A percentile compares a stretch with the other conserved stretches of the same genome.
These are phyloP conservation scores for Dactylellina parvicollis DNA, from an alignment of 2,329 filamentous ascomycete genomes.

Conservation along the genomic window DNA sequence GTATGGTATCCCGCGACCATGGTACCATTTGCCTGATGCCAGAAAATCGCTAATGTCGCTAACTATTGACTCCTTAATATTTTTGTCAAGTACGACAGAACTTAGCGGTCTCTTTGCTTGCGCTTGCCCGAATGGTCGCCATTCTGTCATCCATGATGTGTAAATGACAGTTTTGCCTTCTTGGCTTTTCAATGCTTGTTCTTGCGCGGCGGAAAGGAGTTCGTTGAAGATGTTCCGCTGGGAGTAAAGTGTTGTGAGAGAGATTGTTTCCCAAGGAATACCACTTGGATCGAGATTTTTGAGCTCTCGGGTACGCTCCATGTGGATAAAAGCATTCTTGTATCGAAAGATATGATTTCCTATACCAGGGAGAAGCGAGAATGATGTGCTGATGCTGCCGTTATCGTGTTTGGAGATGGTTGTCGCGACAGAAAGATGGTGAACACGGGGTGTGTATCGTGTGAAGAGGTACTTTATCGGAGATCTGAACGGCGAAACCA, in stretches of 20 bases:
- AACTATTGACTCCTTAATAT: conserved; percentile 82
- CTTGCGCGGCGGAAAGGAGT: conserved; percentile 86
- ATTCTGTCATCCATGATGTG: conserved; percentile 82
- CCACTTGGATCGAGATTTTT: conserved; percentile 83
- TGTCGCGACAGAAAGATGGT: conserved; percentile 73
- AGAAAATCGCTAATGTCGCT: conserved; percentile 85
- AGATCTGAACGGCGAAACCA: conserved; percentile 66
- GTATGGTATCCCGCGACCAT: conserved; percentile 93
- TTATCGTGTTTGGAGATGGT: conserved; percentile 71
- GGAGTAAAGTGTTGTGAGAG: conserved; percentile 88
- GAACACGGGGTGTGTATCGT: conserved; percentile 70
- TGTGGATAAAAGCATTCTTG: conserved; percentile 83
- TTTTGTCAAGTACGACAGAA: conserved; percentile 85
- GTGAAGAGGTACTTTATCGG: conserved; percentile 66
- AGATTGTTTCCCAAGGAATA: conserved; percentile 92
- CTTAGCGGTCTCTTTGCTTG: conserved; percentile 85
- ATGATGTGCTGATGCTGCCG: conserved; percentile 78
- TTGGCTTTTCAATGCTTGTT: conserved; percentile 78
- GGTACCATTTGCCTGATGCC: conserved; percentile 82
- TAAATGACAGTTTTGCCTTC: conserved; percentile 96
- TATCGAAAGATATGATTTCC: conserved; percentile 89
- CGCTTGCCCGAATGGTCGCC: conserved; percentile 84
- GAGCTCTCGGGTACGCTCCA: conserved; percentile 84
- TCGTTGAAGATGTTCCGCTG: conserved; percentile 89
- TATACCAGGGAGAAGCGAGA: conserved; percentile 89